Evolutionary conservation across 306 rosid genomes (phyloP).

Genomic region (Cucumis cinereus): DNA sequence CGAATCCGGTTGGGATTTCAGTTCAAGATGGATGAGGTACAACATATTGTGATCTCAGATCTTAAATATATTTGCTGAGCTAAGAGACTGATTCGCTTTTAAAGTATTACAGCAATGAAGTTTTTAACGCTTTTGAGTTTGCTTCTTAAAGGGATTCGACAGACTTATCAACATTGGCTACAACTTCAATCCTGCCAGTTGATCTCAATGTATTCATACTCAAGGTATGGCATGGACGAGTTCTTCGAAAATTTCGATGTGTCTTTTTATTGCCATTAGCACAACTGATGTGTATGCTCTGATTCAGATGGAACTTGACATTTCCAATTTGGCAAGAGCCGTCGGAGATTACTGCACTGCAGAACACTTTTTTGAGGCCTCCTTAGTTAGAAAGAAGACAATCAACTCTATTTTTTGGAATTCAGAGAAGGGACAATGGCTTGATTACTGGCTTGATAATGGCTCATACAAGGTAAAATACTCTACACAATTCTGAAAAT

Average conservation of each 20-base stretch:
- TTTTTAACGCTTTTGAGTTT: neutral
- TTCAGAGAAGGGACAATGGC: conserved; percentile 58
- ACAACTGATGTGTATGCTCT: neutral
- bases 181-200: conserved; percentile 70
- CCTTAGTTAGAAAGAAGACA: conserved; percentile 50
- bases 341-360: conserved; percentile 39
- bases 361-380: conserved; percentile 30
- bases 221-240: conserved; percentile 31
- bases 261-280: neutral
- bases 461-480: conserved; percentile 22
- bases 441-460: conserved; percentile 67
- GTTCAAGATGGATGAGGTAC: conserved; percentile 91
- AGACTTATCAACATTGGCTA: conserved; percentile 63
- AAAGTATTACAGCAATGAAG: neutral
- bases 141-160: conserved; percentile 47
- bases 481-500: neutral
- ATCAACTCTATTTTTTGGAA: conserved; percentile 68
- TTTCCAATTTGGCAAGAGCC: conserved; percentile 57
- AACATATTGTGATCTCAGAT: conserved; percentile 8
- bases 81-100: neutral
- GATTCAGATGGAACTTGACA: conserved; percentile 76
- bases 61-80: neutral
- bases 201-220: conserved; percentile 69
- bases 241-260: neutral
- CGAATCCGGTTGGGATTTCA: conserved; percentile 96